Conservation (phyloP, 2,329 filamentous ascomycete genomes). For the Fusarium sp. region DNA sequence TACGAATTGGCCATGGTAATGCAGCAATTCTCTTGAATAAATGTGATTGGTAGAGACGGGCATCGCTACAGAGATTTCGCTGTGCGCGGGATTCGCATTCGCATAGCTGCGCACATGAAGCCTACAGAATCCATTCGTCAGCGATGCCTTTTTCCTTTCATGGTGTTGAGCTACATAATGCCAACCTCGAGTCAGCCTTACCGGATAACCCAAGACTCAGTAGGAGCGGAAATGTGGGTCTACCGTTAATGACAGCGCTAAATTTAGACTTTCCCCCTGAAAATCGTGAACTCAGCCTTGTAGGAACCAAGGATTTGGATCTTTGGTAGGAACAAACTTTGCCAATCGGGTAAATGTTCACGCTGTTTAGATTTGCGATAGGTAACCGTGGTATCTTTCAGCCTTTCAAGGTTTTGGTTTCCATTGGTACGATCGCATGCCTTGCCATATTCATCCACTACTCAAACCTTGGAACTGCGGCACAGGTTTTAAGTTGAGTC, state of each 20-base stretch:
- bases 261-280: background rate
- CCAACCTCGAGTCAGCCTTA: background rate
- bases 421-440: background rate
- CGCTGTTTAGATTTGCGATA: background rate
- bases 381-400: background rate
- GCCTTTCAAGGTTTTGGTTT: background rate
- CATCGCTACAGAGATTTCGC: background rate
- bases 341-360: background rate
- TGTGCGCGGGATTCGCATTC: background rate
- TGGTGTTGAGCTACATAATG: background rate
- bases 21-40: too few relatives aligned
- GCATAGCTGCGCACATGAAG: background rate
- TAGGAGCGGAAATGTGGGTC: background rate
- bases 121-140: rapidly evolving
- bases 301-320: background rate
- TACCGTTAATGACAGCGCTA: background rate
- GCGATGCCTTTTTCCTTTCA: background rate
- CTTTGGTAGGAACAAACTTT: background rate
- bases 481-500: background rate
- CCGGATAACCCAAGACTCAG: background rate
- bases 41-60: too few relatives aligned
- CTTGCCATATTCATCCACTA: background rate
- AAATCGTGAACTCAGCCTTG: background rate
- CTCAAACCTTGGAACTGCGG: background rate
- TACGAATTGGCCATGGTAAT: too few relatives aligned